phyloP scores from a whole-genome alignment of 805 yeast genomes.

The Metschnikowia sp. region DNA sequence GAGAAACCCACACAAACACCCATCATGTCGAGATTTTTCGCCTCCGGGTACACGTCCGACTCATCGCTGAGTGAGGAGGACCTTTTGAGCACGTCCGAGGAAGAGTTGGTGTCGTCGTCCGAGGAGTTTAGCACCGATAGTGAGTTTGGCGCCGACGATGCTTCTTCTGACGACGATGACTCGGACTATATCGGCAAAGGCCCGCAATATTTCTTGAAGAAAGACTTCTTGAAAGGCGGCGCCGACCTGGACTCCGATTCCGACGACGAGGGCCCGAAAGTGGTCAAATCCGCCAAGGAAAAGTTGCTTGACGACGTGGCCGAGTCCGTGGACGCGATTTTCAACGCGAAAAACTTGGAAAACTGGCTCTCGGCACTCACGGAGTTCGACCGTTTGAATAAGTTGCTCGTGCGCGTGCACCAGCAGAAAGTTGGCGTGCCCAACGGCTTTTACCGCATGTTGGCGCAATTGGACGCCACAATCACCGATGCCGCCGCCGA shows the following conservation, averaged over 20 bases:
- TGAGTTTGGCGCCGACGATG: conserved; percentile 48
- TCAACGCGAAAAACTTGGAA: conserved; percentile 60
- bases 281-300: conserved; percentile 91
- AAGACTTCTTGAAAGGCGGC: conserved; percentile 41
- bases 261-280: conserved; percentile 73
- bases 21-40: conserved; percentile 89
- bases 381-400: conserved; percentile 77
- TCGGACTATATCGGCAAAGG: conserved; percentile 39
- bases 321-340: conserved; percentile 61
- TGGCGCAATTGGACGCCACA: conserved; percentile 71
- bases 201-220: conserved; percentile 55
- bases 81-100: conserved; percentile 53
- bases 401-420: conserved; percentile 60
- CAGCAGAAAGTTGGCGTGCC: conserved; percentile 81
- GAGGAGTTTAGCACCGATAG: conserved; percentile 43
- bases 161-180: conserved; percentile 27
- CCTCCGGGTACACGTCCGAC: conserved; percentile 55
- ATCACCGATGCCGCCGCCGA: conserved; percentile 48
- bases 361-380: conserved; percentile 76
- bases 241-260: conserved; percentile 42
- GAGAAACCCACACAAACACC: background rate
- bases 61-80: conserved; percentile 53
- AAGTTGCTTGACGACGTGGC: conserved; percentile 87
- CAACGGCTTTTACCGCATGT: conserved; percentile 59
- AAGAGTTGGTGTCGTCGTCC: conserved; percentile 53